Conservation (phyloP, 805 yeast species). For the Wickerhamiella bombiphila region DNA sequence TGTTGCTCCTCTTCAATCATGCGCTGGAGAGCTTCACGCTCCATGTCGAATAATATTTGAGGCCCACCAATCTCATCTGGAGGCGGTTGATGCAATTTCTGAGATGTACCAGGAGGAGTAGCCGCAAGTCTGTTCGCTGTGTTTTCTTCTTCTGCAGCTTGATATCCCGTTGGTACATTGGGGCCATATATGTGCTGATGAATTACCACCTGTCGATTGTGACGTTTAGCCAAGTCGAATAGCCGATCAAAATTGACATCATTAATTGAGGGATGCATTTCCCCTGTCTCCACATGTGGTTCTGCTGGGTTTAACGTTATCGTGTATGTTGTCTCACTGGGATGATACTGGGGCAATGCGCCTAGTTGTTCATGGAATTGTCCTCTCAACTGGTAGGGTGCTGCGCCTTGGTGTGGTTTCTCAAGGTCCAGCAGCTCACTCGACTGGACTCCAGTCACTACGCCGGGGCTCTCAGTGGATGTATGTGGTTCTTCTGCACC, state of each 20-base stretch:
- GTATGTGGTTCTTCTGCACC: no score
- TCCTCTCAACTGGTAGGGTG: no score
- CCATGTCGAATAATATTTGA: constrained; percentile 12
- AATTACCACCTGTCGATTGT: constrained; percentile 35
- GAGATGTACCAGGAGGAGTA: not conserved
- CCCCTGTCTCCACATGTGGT: not conserved
- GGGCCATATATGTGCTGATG: constrained; percentile 58
- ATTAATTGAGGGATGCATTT: constrained; percentile 16
- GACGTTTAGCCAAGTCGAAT: constrained; percentile 15
- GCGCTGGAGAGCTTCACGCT: constrained; percentile 2
- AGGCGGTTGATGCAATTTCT: not conserved
- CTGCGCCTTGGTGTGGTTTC: constrained; percentile 8
- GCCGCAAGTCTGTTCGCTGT: no score
- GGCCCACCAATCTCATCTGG: constrained; percentile 14
- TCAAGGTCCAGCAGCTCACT: constrained; percentile 26
- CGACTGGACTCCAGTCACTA: not conserved
- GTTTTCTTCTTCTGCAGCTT: not conserved
- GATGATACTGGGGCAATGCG: no score
- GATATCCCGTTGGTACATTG: not conserved
- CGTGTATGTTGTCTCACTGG: not conserved
- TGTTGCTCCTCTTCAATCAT: constrained; percentile 1
- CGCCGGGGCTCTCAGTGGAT: not conserved
- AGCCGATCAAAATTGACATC: constrained; percentile 18
- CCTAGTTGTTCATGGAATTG: no score
- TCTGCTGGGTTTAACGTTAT: not conserved